Evolutionary conservation across 768 basidiomycete genomes (phyloP).

Genomic region (Rickenella mellea): DNA sequence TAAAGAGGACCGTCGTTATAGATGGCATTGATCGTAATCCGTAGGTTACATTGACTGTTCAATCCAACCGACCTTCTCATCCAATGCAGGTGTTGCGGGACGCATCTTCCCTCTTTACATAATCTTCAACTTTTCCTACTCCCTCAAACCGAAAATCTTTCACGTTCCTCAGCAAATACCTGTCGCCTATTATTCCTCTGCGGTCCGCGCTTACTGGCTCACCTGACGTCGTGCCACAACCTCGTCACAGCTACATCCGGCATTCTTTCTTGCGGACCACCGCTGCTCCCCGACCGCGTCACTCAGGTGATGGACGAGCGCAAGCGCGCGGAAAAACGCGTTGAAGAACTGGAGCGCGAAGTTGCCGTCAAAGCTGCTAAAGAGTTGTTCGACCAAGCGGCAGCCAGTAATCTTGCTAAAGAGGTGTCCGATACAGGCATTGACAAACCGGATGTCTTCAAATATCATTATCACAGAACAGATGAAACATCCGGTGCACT

Average conservation of each 20-base stretch:
- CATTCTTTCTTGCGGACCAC: slow-evolving; percentile 57
- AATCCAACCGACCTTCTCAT: slow-evolving; percentile 1
- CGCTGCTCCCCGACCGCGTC: slow-evolving; percentile 61
- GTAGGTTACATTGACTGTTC: slow-evolving; percentile 30
- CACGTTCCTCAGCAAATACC: slow-evolving; percentile 51
- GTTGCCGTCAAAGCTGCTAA: slow-evolving; percentile 42
- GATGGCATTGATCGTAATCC: slow-evolving; percentile 76
- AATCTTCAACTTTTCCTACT: slow-evolving; percentile 65
- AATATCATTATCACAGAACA: slow-evolving; percentile 44
- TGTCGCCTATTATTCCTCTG: slow-evolving; percentile 73
- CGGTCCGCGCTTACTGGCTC: slow-evolving; percentile 65
- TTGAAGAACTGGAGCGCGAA: slow-evolving; percentile 60
- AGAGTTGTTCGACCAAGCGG: slow-evolving; percentile 29
- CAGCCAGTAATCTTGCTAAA: slow-evolving; percentile 8
- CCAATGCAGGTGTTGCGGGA: slow-evolving; percentile 61
- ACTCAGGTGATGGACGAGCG: slow-evolving; percentile 58
- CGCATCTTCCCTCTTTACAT: slow-evolving; percentile 72
- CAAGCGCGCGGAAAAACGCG: slow-evolving; percentile 56
- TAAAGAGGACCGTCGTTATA: slow-evolving; percentile 74
- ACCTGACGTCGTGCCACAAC: slow-evolving; percentile 50
- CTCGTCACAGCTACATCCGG: slow-evolving; percentile 46
- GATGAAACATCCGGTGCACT: slow-evolving; percentile 55
- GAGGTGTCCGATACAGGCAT: background rate
- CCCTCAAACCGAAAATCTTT: slow-evolving; percentile 57
- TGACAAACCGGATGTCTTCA: slow-evolving; percentile 23